These are phyloP conservation scores for Lyophyllum shimeji DNA, from an alignment of 768 basidiomycete species.

Conservation along the genomic window DNA sequence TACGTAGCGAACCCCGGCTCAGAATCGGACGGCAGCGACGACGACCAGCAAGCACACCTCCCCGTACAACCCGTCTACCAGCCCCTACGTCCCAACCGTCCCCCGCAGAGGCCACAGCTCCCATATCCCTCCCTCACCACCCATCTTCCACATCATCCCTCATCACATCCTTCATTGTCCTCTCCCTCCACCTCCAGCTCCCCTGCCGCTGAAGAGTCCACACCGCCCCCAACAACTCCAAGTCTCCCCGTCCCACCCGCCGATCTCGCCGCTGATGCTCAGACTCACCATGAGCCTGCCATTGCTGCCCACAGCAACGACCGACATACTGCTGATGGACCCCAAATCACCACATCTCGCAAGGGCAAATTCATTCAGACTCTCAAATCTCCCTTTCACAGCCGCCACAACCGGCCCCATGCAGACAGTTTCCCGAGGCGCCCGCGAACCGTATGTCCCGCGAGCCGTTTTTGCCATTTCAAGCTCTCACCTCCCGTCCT, in stretches of 20 bases:
- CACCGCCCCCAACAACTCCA: conserved; percentile 73
- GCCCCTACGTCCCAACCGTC: conserved; percentile 12
- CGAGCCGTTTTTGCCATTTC: conserved; percentile 21
- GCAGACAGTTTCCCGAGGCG: conserved; percentile 22
- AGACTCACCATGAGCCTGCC: conserved; percentile 31
- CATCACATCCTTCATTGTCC: conserved; percentile 57
- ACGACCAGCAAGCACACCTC: conserved; percentile 12
- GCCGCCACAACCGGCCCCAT: conserved; percentile 21
- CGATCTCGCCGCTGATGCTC: conserved; percentile 36
- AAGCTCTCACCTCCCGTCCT: conserved; percentile 2
- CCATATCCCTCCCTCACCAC: conserved; percentile 27
- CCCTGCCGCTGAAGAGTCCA: conserved; percentile 57
- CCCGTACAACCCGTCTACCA: conserved; percentile 8
- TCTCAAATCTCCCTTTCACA: conserved; percentile 32
- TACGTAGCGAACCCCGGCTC: conserved; percentile 64
- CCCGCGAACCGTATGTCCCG: conserved; percentile 34
- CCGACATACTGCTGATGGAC: conserved; percentile 14
- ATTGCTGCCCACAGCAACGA: conserved; percentile 8
- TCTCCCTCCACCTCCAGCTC: conserved; percentile 73
- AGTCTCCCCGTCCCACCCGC: conserved; percentile 46
- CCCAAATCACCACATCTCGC: conserved; percentile 24
- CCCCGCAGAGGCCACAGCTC: conserved; percentile 10
- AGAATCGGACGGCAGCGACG: conserved; percentile 34
- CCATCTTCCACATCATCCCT: conserved; percentile 33
- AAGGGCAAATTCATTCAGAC: conserved; percentile 32